A percentile compares a stretch with the other conserved stretches of the same genome.
These are phyloP conservation scores for Fusarium bactridioides DNA, from an alignment of 2,329 filamentous ascomycete genomes.

Conservation along the genomic window DNA sequence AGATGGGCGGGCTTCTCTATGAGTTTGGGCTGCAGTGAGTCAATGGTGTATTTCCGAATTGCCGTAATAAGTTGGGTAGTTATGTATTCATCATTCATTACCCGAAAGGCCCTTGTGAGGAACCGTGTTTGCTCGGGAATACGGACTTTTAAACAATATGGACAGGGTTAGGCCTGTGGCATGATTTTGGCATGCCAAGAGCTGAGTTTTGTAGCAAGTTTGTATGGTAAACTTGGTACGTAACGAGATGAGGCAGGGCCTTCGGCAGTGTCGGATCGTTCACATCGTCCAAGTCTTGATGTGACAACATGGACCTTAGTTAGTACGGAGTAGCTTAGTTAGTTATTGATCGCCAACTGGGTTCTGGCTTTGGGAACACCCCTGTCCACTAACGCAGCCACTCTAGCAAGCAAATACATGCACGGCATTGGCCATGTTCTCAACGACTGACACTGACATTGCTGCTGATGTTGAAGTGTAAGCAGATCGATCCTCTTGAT, in stretches of 20 bases:
- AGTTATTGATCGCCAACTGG: not conserved
- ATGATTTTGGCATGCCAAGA: conserved; percentile 17
- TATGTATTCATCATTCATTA: not conserved
- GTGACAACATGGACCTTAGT: not conserved
- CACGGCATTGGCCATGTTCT: not conserved
- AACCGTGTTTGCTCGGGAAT: not conserved
- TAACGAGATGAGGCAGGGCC: not conserved
- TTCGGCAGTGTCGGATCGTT: conserved; percentile 19
- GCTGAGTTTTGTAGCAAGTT: not conserved
- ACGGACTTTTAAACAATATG: not conserved
- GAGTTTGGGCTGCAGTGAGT: not conserved
- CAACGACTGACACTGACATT: not conserved
- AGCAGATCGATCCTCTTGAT: not conserved
- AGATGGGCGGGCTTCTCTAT: conserved; percentile 38
- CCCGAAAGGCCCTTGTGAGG: not conserved
- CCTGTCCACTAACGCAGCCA: conserved; percentile 15
- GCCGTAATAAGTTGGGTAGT: not conserved
- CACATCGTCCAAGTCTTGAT: not conserved
- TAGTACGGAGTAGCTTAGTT: too few species aligned
- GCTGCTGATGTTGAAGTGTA: not conserved
- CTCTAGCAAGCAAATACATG: not conserved
- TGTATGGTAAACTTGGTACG: not conserved
- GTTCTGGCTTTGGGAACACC: not conserved
- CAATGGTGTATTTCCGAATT: not conserved
- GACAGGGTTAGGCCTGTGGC: not conserved